Evolutionary conservation across 768 basidiomycete genomes (phyloP).

Genomic region (Lentinula raphanica): DNA sequence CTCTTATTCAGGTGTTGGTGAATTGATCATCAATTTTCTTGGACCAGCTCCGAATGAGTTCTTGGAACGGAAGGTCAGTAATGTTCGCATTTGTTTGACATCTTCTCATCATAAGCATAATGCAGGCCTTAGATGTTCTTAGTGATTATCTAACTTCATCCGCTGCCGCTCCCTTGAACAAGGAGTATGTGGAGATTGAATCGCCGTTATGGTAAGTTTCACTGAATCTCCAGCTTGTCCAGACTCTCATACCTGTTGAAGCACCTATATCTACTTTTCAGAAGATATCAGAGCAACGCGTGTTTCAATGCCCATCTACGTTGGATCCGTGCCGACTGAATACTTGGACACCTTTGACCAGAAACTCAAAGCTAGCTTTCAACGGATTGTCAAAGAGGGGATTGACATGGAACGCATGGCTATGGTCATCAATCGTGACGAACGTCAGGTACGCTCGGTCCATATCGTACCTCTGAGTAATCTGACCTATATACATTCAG

Average conservation of each 20-base stretch:
- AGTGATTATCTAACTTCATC: conserved; percentile 87
- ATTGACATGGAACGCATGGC: conserved; percentile 89
- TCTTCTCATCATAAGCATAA: neutral
- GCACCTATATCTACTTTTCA: conserved; percentile 82
- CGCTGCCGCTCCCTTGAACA: conserved; percentile 74
- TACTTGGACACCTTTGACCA: conserved; percentile 67
- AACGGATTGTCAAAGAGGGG: conserved; percentile 64
- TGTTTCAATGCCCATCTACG: conserved; percentile 69
- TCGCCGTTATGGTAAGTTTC: conserved; percentile 73
- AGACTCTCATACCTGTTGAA: conserved; percentile 21
- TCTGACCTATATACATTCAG: conserved; percentile 30
- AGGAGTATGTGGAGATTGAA: conserved; percentile 89
- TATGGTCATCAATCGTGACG: conserved; percentile 81
- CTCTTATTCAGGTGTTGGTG: conserved; percentile 55
- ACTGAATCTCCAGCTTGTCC: neutral
- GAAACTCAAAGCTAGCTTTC: conserved; percentile 63
- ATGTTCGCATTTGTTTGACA: neutral
- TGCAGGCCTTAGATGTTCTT: conserved; percentile 77
- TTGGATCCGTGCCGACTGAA: conserved; percentile 81
- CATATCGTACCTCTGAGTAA: neutral
- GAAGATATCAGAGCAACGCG: conserved; percentile 70
- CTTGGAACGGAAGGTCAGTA: conserved; percentile 59
- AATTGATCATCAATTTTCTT: conserved; percentile 69
- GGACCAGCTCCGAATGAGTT: conserved; percentile 74
- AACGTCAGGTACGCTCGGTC: conserved; percentile 62